phyloP scores from a whole-genome alignment of 1,284 basidiomycete genomes.

The Rhodotorula mucilaginosa region DNA sequence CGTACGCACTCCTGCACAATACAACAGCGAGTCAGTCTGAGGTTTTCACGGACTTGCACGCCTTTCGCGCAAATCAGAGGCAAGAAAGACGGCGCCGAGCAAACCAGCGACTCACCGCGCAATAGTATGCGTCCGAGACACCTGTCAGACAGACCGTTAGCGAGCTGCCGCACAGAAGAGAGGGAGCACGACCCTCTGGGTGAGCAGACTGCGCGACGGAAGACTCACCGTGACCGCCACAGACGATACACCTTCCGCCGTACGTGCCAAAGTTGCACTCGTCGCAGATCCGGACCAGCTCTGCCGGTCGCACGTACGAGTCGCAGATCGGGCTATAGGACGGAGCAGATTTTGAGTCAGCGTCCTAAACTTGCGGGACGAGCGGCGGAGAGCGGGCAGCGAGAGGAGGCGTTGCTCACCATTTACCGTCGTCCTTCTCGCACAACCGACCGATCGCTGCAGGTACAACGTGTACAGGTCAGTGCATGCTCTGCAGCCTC shows the following conservation, averaged over 20 bases:
- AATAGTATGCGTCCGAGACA: conserved; percentile 96
- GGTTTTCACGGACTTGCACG: accelerated
- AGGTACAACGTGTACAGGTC: background rate
- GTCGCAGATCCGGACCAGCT: conserved; percentile 95
- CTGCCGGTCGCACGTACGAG: conserved; percentile 97
- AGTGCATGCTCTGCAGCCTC: background rate
- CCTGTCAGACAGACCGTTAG: conserved; percentile 54
- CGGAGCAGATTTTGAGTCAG: background rate
- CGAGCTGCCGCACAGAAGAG: background rate
- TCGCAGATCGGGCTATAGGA: conserved; percentile 89
- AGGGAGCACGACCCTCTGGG: no score
- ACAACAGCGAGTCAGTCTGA: background rate
- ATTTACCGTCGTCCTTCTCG: conserved; percentile 99
- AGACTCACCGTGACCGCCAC: conserved; percentile 80
- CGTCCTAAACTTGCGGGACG: no score
- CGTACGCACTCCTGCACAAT: conserved; percentile 64
- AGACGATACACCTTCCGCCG: conserved; percentile 95
- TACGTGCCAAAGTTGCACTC: conserved; percentile 98
- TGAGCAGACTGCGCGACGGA: conserved; percentile 1
- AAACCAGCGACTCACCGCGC: conserved; percentile 60
- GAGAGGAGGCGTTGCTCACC: conserved; percentile 58
- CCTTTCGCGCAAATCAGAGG: background rate
- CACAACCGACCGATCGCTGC: conserved; percentile 92
- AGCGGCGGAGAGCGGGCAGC: background rate
- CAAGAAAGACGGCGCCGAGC: background rate